A percentile compares a stretch with the other conserved stretches of the same genome.
Conservation (phyloP, 1,284 basidiomycete genomes). For the Austropuccinia psidii region DNA sequence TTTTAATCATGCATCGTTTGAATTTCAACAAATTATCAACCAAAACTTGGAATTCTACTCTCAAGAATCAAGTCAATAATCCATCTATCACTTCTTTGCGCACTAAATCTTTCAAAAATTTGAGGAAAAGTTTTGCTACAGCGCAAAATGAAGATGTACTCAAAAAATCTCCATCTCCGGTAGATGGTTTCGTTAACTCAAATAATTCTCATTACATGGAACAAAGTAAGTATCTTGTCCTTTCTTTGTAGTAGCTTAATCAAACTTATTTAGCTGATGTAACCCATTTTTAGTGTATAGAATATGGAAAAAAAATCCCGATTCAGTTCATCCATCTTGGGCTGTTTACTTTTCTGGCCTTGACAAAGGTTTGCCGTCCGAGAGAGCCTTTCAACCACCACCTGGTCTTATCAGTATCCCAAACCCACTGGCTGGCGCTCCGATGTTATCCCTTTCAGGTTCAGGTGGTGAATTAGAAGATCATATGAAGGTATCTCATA, state of each 20-base stretch:
- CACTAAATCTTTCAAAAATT: constrained; percentile 17
- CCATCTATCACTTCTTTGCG: background rate
- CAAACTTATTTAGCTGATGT: too few species aligned
- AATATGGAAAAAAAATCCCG: constrained; percentile 57
- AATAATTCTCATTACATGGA: constrained; percentile 37
- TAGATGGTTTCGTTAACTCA: constrained; percentile 35
- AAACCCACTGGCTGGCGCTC: constrained; percentile 63
- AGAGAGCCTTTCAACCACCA: constrained; percentile 76
- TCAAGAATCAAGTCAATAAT: background rate
- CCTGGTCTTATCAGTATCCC: constrained; percentile 56
- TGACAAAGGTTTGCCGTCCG: constrained; percentile 75
- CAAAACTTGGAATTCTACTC: background rate
- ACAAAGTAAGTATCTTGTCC: constrained; percentile 18
- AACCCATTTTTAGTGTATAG: constrained; percentile 39
- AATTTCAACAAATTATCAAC: constrained; percentile 15
- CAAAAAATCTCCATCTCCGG: constrained; percentile 31
- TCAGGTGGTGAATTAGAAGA: constrained; percentile 67
- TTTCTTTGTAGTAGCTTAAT: too few species aligned
- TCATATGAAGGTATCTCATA: constrained; percentile 78
- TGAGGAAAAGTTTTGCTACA: constrained; percentile 21
- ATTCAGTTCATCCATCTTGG: constrained; percentile 91
- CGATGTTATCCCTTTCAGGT: constrained; percentile 60
- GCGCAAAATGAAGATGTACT: constrained; percentile 25
- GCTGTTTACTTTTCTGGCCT: constrained; percentile 88
- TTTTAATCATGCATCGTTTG: constrained; percentile 24